Conservation (phyloP, 2,329 filamentous ascomycete species). For the Monosporascus ibericus region DNA sequence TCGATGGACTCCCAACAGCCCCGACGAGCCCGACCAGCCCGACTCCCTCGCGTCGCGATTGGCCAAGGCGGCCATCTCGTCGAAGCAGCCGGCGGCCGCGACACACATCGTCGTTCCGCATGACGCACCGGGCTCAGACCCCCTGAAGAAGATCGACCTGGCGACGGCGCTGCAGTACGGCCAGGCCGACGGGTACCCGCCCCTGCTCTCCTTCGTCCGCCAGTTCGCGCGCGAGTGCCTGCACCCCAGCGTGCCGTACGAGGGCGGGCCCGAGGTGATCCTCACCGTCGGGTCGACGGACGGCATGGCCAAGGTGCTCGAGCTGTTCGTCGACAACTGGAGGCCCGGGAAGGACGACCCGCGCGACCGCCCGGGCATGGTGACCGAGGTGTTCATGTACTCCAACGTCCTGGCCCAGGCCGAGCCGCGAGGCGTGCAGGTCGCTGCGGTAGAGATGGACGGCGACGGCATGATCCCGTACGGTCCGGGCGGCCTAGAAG, state of each 20-base stretch:
- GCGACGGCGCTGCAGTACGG: conserved; percentile 83
- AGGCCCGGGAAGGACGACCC: conserved; percentile 60
- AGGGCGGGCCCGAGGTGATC: conserved; percentile 68
- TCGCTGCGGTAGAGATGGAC: conserved; percentile 71
- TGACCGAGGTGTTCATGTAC: conserved; percentile 78
- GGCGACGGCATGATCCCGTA: conserved; percentile 70
- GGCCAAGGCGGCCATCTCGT: conserved; percentile 23
- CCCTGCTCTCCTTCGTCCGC: conserved; percentile 70
- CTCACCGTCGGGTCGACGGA: conserved; percentile 81
- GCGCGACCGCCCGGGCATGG: conserved; percentile 64
- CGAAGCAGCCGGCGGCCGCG: conserved; percentile 24
- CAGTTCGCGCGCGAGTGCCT: conserved; percentile 71
- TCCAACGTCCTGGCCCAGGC: conserved; percentile 67
- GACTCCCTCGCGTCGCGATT: conserved; percentile 32
- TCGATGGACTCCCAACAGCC: conserved; percentile 62
- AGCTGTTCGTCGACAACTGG: conserved; percentile 74
- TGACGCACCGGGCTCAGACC: conserved; percentile 44
- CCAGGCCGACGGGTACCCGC: conserved; percentile 72
- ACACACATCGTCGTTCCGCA: conserved; percentile 62
- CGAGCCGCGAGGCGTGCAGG: conserved; percentile 62
- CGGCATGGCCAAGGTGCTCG: conserved; percentile 72
- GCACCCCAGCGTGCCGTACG: conserved; percentile 77
- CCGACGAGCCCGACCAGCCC: conserved; percentile 46
- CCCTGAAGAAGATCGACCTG: conserved; percentile 69
- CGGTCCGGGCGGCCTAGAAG: conserved; percentile 67